Evolutionary conservation across 2,329 filamentous ascomycete species (phyloP).

Genomic region (Bipolaris victoriae): DNA sequence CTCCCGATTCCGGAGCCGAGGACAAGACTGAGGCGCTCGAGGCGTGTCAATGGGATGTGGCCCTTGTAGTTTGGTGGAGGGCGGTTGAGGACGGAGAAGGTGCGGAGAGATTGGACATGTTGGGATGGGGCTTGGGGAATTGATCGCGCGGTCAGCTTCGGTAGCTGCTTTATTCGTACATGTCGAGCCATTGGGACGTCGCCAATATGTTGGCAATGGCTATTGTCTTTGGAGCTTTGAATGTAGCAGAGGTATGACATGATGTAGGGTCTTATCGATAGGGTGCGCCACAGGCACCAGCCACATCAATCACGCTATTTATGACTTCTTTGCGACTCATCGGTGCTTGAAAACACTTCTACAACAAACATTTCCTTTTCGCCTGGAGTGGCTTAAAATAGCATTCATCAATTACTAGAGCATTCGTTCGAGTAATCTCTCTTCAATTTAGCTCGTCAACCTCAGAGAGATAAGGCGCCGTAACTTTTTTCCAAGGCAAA

Average conservation of each 20-base stretch:
- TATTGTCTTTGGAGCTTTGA: neutral
- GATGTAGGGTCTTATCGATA: slow-evolving; percentile 26
- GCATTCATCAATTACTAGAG: neutral
- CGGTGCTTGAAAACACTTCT: neutral
- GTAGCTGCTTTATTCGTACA: slow-evolving; percentile 16
- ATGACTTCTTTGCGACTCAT: slow-evolving; percentile 3
- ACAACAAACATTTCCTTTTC: neutral
- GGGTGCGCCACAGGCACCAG: slow-evolving; percentile 28
- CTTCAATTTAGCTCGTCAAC: neutral
- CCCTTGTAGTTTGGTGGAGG: slow-evolving; percentile 87
- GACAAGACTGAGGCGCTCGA: slow-evolving; percentile 77
- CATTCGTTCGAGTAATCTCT: neutral
- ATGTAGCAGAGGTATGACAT: slow-evolving; percentile 12
- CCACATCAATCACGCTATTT: slow-evolving; percentile 18
- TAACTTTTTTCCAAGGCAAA: neutral
- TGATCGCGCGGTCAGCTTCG: slow-evolving; percentile 6
- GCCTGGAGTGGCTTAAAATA: neutral
- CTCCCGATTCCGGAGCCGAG: slow-evolving; percentile 66
- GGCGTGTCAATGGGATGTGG: slow-evolving; percentile 82
- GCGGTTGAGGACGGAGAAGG: slow-evolving; percentile 83
- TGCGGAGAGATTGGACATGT: slow-evolving; percentile 39
- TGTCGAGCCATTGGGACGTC: slow-evolving; percentile 27
- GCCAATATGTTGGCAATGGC: neutral
- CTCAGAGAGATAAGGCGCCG: neutral
- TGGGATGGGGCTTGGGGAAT: neutral